Conservation (phyloP, 768 basidiomycete species). For the Myochromella boudieri region DNA sequence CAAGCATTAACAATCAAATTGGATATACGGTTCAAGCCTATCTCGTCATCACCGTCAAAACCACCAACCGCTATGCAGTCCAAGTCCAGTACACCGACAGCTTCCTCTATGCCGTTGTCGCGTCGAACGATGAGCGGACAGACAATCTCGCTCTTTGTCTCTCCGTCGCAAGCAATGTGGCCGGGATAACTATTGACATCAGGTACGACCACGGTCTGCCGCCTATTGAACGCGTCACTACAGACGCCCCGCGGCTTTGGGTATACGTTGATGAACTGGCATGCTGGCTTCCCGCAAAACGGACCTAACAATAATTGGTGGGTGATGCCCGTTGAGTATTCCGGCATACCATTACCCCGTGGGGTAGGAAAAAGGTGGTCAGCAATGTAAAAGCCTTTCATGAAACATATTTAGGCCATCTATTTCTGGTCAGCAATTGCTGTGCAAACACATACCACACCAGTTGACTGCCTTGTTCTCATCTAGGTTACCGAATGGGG, state of each 20-base stretch:
- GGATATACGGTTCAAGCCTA: slow-evolving; percentile 76
- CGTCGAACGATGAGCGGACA: slow-evolving; percentile 58
- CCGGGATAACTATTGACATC: slow-evolving; percentile 85
- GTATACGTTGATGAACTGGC: slow-evolving; percentile 70
- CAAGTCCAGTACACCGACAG: slow-evolving; percentile 73
- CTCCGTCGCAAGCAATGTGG: slow-evolving; percentile 92
- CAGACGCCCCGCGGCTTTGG: slow-evolving; percentile 78
- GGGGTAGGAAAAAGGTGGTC: slow-evolving; percentile 60
- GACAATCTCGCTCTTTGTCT: slow-evolving; percentile 90
- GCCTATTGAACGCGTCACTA: slow-evolving; percentile 68
- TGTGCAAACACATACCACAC: slow-evolving; percentile 68
- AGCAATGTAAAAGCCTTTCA: slow-evolving; percentile 82
- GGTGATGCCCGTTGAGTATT: slow-evolving; percentile 13
- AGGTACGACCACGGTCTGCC: slow-evolving; percentile 61
- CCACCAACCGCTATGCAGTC: slow-evolving; percentile 74
- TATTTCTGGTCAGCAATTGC: not conserved
- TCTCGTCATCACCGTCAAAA: slow-evolving; percentile 75
- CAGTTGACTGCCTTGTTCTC: slow-evolving; percentile 80
- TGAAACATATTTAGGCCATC: not conserved
- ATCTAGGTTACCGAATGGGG: slow-evolving; percentile 58
- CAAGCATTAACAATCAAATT: slow-evolving; percentile 60
- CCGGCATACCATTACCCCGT: slow-evolving; percentile 20
- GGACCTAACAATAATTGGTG: slow-evolving; percentile 69
- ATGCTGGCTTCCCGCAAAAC: slow-evolving; percentile 91
- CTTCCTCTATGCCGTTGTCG: slow-evolving; percentile 25